These are phyloP conservation scores for Dimargaris cristalligena DNA, from an alignment of 192 early-diverging fungal genomes.

Conservation along the genomic window DNA sequence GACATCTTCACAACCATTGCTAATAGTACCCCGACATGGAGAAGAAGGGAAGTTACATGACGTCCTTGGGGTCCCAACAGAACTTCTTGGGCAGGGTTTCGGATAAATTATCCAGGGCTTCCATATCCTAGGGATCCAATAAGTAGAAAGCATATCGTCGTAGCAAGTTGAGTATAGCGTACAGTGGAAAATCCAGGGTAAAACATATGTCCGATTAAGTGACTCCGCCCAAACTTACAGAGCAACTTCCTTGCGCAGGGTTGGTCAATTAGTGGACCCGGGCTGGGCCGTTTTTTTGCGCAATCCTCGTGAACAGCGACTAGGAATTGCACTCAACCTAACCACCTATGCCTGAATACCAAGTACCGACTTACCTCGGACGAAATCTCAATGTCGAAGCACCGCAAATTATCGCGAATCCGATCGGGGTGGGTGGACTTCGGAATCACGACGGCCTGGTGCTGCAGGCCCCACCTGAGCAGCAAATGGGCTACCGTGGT, in stretches of 20 bases:
- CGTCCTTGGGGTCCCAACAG: constrained; percentile 21
- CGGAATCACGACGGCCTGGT: constrained; percentile 43
- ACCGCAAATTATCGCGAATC: constrained; percentile 17
- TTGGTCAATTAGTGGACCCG: background rate
- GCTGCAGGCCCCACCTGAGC: constrained; percentile 49
- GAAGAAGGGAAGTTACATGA: too few species aligned
- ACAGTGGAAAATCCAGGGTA: too few species aligned
- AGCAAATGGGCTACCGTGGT: constrained; percentile 31
- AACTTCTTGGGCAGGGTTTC: constrained; percentile 9
- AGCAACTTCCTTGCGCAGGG: background rate
- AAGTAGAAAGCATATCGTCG: background rate
- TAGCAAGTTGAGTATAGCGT: too few species aligned
- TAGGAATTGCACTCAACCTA: background rate
- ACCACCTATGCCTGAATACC: background rate
- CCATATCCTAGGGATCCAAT: constrained; percentile 9
- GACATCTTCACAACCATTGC: too few species aligned
- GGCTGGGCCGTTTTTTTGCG: background rate
- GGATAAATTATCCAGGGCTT: constrained; percentile 4
- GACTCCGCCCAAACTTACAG: too few species aligned
- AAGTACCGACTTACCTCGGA: background rate
- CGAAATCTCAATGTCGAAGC: background rate
- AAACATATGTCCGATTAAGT: too few species aligned
- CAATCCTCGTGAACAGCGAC: too few species aligned
- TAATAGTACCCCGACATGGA: too few species aligned
- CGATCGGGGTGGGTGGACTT: constrained; percentile 28